Conservation (phyloP, 495 filamentous ascomycete species). For the Penicillium cataractarum region DNA sequence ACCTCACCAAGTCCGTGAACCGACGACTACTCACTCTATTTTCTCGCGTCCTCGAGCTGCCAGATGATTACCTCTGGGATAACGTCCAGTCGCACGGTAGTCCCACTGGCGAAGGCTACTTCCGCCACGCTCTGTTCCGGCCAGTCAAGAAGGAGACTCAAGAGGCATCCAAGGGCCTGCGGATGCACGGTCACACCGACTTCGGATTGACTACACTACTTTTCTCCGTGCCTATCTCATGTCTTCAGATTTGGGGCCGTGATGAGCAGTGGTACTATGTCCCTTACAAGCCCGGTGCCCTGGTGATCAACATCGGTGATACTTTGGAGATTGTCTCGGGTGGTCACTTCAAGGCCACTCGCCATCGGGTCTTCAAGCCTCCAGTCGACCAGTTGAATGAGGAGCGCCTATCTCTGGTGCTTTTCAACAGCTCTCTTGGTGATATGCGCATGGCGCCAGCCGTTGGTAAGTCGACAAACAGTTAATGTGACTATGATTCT, state of each 20-base stretch:
- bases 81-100: slow-evolving; percentile 50
- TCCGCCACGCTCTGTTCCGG: slow-evolving; percentile 49
- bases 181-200: slow-evolving; percentile 53
- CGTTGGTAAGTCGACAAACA: slow-evolving; percentile 18
- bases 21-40: slow-evolving; percentile 46
- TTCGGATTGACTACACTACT: slow-evolving; percentile 47
- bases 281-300: slow-evolving; percentile 46
- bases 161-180: slow-evolving; percentile 43
- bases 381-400: slow-evolving; percentile 44
- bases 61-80: slow-evolving; percentile 50
- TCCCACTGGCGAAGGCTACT: slow-evolving; percentile 49
- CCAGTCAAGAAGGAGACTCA: slow-evolving; percentile 43
- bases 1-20: slow-evolving; percentile 50
- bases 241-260: slow-evolving; percentile 47
- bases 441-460: slow-evolving; percentile 42
- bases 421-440: slow-evolving; percentile 48
- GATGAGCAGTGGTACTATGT: slow-evolving; percentile 50
- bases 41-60: slow-evolving; percentile 50
- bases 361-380: slow-evolving; percentile 46
- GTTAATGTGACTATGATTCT: not conserved
- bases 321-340: slow-evolving; percentile 51
- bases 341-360: slow-evolving; percentile 53
- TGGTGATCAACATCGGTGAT: slow-evolving; percentile 53
- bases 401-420: slow-evolving; percentile 46
- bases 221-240: slow-evolving; percentile 48